Evolutionary conservation across 2,329 filamentous ascomycete genomes (phyloP).

Genomic region (Huntiella moniliformis): DNA sequence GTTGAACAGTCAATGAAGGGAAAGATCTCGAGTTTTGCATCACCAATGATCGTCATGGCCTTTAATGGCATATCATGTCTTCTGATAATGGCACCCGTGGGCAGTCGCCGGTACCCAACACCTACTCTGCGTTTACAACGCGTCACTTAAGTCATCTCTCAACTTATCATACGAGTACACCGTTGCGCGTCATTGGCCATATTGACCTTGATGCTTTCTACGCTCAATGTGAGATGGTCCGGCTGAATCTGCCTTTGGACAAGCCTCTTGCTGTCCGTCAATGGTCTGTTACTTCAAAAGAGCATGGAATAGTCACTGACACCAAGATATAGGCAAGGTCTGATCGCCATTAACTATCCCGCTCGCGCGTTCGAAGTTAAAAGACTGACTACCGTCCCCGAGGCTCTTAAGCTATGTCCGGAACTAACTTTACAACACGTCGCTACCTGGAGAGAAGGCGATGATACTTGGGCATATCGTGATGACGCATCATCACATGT

Average conservation of each 20-base stretch:
- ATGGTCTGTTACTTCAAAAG: conserved; percentile 35
- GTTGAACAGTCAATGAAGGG: no score
- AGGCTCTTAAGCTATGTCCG: conserved; percentile 76
- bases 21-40: no score
- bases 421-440: conserved; percentile 77
- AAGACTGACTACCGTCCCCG: conserved; percentile 57
- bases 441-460: conserved; percentile 82
- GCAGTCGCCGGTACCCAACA: not conserved
- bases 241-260: conserved; percentile 54
- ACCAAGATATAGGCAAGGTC: conserved; percentile 43
- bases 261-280: conserved; percentile 84
- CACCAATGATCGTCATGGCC: no score
- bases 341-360: conserved; percentile 94
- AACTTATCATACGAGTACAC: conserved; percentile 50
- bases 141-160: conserved; percentile 63
- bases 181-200: conserved; percentile 73
- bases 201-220: conserved; percentile 97
- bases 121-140: conserved; percentile 59
- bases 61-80: not conserved
- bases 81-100: not conserved
- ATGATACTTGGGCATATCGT: conserved; percentile 80
- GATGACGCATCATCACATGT: conserved; percentile 65
- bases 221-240: conserved; percentile 85
- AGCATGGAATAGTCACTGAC: conserved; percentile 11
- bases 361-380: conserved; percentile 64